A percentile compares a stretch with the other conserved stretches of the same genome.
phyloP scores from a whole-genome alignment of 352 stramenopile genomes.

The Thraustochytrium striatum region DNA sequence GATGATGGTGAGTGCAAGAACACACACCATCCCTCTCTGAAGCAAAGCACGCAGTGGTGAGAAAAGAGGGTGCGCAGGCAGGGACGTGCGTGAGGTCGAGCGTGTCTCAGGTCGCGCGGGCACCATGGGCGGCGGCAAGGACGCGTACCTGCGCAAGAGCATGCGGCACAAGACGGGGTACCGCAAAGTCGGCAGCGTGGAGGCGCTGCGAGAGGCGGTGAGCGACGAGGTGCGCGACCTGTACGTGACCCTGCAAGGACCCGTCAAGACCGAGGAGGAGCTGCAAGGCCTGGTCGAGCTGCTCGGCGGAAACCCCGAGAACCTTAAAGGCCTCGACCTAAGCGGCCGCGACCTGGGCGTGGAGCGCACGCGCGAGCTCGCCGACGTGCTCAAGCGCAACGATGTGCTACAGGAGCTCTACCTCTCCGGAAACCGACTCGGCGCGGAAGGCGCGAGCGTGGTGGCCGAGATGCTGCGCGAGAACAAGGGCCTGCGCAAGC shows the following conservation, averaged over 20 bases:
- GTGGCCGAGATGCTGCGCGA: background rate
- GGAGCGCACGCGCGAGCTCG: background rate
- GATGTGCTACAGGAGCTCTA: background rate
- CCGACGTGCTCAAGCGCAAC: background rate
- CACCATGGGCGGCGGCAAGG: too few relatives aligned
- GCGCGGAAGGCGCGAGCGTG: background rate
- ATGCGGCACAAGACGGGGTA: too few relatives aligned
- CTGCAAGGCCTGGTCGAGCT: background rate
- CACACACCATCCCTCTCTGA: too few relatives aligned
- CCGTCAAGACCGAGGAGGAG: too few relatives aligned
- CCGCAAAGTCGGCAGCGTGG: background rate
- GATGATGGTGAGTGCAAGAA: too few relatives aligned
- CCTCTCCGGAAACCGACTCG: slow-evolving; percentile 10
- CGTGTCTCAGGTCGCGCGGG: too few relatives aligned
- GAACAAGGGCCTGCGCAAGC: slow-evolving; percentile 35
- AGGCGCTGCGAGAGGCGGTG: background rate
- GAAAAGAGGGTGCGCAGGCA: too few relatives aligned
- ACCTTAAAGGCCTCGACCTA: background rate
- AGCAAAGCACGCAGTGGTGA: too few relatives aligned
- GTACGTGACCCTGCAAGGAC: background rate
- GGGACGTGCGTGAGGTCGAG: too few relatives aligned
- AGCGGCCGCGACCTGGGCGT: background rate
- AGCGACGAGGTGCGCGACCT: background rate
- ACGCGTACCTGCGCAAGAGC: too few relatives aligned
- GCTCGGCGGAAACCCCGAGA: background rate